Evolutionary conservation across 805 yeast species (phyloP), one percentile per base, ranked within the genome.

Genomic region (Yarrowia bubula): DNA sequence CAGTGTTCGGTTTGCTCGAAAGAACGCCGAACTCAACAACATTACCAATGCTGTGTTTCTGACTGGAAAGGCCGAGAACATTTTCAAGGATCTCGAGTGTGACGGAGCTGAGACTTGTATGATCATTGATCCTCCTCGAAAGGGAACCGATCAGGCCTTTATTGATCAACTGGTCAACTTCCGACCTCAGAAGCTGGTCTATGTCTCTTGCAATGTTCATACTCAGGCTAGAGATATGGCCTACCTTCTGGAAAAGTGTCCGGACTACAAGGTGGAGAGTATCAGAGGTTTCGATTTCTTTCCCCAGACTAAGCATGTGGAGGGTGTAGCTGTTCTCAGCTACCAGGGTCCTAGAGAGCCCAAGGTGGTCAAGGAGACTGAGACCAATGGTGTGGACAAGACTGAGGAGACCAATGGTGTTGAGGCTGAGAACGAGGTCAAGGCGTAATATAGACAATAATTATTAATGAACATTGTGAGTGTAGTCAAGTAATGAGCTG

Each of bases 151-250:
- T 75, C 89, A 86, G 61, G 85, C 85, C 9, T 95, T 95, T 73
- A 80, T 95, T 76, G 85, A 87, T 69, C 99, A 95, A 77, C 80
- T 95, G 66, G 83, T 95, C 18, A 90, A 81, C 18, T 95, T 89
- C 76, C 80, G 83, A 68, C 98, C 99, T 2, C 88, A 88, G 14
- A 86, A 86, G 70, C 85, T 95, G 64, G 96, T 95, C n/a, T 95
- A 95, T 77, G 89, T 95, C 66, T 90, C 97, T 68, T 95, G 99
- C 80, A 95, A 95, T 73, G 99, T 95, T 57, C 98, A 93, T 77
- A 90, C 97, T 17, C 99, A 95, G 76, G 98, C 98, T 4, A 81
- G 98, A 71, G 99, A 95, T 75, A 74, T 95, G 51, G 93, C 90
- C 70, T 92, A 86, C 79, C 89, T 95, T 72, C 75, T 92, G 86